Evolutionary conservation across 2,329 filamentous ascomycete genomes (phyloP).

Genomic region (Stenocarpella maydis): DNA sequence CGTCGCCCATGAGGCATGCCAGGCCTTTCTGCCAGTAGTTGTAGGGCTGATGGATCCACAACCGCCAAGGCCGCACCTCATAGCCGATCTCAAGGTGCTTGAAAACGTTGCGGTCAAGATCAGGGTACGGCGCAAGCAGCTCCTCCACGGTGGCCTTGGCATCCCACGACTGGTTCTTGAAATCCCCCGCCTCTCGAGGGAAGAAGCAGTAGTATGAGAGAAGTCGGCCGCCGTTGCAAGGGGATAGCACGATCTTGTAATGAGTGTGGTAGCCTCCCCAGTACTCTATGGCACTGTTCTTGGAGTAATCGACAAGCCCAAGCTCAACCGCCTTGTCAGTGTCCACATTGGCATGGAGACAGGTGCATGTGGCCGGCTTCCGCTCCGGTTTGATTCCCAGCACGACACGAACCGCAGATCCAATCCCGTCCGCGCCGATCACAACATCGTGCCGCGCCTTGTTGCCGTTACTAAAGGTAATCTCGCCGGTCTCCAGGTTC

Average conservation of each 20-base stretch:
- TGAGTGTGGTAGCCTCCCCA: constrained; percentile 1
- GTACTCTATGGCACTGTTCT: constrained; percentile 3
- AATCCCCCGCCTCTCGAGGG: not conserved
- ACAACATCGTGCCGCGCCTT: not conserved
- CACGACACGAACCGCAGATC: not conserved
- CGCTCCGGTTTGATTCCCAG: not conserved
- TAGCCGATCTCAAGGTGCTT: not conserved
- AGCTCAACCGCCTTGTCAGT: not conserved
- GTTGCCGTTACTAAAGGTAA: not conserved
- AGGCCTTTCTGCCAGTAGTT: not conserved
- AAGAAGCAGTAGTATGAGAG: not conserved
- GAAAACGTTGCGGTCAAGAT: not conserved
- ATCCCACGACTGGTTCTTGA: not conserved
- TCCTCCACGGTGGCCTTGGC: not conserved
- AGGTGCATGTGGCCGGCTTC: not conserved
- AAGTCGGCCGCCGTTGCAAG: not conserved
- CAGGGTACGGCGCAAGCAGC: not conserved
- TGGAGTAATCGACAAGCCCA: not conserved
- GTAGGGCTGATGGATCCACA: not conserved
- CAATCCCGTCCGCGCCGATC: not conserved
- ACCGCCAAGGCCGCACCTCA: not conserved
- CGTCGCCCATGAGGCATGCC: not conserved
- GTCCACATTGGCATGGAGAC: not conserved
- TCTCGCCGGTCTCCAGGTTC: not conserved
- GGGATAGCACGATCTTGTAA: not conserved